phyloP scores from a whole-genome alignment of 73 alveolate species.

The Blepharisma japonicum region DNA sequence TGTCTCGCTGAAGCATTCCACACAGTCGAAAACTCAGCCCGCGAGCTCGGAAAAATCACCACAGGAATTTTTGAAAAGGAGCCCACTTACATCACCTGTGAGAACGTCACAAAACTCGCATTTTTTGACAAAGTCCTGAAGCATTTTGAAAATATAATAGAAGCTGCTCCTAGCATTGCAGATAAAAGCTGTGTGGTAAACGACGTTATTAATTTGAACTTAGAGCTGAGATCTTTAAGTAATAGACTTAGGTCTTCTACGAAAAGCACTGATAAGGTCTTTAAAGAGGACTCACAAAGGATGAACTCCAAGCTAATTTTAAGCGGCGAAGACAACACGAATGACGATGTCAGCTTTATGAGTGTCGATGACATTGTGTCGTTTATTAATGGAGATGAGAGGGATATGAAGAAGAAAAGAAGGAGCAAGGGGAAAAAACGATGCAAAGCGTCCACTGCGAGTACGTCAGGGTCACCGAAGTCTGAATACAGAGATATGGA shows the following conservation, averaged over 20 bases:
- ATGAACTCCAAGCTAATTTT: background rate
- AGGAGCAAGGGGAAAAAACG: background rate
- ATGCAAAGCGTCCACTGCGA: conserved; percentile 25
- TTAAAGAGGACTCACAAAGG: background rate
- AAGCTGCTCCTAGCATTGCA: too few relatives aligned
- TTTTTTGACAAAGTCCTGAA: background rate
- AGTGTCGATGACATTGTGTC: background rate
- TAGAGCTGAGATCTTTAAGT: too few relatives aligned
- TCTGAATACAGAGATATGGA: background rate
- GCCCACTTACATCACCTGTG: conserved; percentile 16
- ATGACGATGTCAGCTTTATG: background rate
- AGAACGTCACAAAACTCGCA: conserved; percentile 15
- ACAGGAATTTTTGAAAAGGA: conserved; percentile 18
- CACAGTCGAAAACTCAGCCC: conserved; percentile 1
- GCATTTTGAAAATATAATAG: background rate
- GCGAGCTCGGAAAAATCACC: conserved; percentile 20
- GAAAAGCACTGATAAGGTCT: background rate
- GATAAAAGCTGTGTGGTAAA: too few relatives aligned
- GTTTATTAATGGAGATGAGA: background rate
- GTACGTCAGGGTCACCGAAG: conserved; percentile 19
- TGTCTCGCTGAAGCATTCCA: conserved; percentile 8
- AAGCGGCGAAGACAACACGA: background rate
- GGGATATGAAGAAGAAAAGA: background rate
- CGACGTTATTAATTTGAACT: too few relatives aligned
- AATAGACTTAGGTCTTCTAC: background rate